These are phyloP conservation scores for Euphorbia celastroides DNA, from an alignment of 441 rosid genomes.

Conservation along the genomic window DNA sequence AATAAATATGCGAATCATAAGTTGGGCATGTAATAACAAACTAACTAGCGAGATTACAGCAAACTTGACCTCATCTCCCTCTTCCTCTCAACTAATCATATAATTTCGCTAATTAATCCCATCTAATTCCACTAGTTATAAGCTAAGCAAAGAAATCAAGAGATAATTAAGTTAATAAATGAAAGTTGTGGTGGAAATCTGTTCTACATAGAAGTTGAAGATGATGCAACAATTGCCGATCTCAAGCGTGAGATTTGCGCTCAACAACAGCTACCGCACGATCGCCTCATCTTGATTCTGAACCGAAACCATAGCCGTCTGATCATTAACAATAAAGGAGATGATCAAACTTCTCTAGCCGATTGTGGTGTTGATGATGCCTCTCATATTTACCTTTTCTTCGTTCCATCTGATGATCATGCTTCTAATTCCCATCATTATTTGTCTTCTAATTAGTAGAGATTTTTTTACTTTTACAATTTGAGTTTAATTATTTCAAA, in stretches of 20 bases:
- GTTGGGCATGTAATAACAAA: slow-evolving; percentile 3
- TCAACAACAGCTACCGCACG: slow-evolving; percentile 38
- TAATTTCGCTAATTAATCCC: not conserved
- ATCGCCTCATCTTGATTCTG: slow-evolving; percentile 46
- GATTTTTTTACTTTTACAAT: too few relatives aligned
- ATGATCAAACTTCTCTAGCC: slow-evolving; percentile 26
- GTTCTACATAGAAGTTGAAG: slow-evolving; percentile 41
- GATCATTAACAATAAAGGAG: slow-evolving; percentile 24
- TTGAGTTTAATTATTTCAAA: too few relatives aligned
- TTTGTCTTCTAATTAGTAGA: too few relatives aligned
- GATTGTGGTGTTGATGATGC: slow-evolving; percentile 49
- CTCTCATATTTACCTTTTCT: slow-evolving; percentile 56
- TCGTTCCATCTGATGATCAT: slow-evolving; percentile 30
- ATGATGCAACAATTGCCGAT: slow-evolving; percentile 44
- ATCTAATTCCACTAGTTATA: not conserved
- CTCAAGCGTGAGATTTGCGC: slow-evolving; percentile 46
- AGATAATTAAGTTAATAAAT: slow-evolving; percentile 19
- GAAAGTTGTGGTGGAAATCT: slow-evolving; percentile 50
- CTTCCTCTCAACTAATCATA: slow-evolving; percentile 1
- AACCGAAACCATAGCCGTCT: slow-evolving; percentile 13
- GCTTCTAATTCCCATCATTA: not conserved
- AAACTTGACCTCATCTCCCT: not conserved
- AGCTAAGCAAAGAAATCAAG: not conserved
- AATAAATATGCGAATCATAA: not conserved
- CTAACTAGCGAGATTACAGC: slow-evolving; percentile 3